Conservation (phyloP, 768 basidiomycete species). For the Sporobolomyces roseus region DNA sequence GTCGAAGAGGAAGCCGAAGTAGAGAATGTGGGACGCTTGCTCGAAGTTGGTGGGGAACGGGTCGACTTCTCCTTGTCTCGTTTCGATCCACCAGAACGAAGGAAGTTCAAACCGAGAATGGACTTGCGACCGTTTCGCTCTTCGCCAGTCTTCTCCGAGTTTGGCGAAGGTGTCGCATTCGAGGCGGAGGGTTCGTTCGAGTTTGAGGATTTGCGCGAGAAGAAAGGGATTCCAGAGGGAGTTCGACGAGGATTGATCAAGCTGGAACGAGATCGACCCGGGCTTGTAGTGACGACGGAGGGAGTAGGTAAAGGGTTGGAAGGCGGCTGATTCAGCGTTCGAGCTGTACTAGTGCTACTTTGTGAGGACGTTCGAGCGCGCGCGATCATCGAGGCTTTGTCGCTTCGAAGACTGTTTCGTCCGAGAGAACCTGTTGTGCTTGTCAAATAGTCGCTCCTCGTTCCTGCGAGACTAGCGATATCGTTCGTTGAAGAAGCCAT, state of each 20-base stretch:
- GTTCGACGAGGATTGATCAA: slow-evolving; percentile 64
- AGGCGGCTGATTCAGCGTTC: slow-evolving; percentile 49
- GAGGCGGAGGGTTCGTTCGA: slow-evolving; percentile 42
- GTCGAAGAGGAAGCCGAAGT: slow-evolving; percentile 4
- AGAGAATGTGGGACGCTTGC: slow-evolving; percentile 10
- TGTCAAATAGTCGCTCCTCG: slow-evolving; percentile 2
- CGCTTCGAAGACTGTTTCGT: slow-evolving; percentile 25
- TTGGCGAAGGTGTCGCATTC: slow-evolving; percentile 58
- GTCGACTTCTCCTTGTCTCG: slow-evolving; percentile 39
- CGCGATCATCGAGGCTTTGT: slow-evolving; percentile 56
- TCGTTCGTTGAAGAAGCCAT: slow-evolving; percentile 39
- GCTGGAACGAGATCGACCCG: slow-evolving; percentile 37
- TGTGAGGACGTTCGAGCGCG: slow-evolving; percentile 50
- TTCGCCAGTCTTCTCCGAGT: slow-evolving; percentile 51
- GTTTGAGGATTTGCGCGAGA: slow-evolving; percentile 76
- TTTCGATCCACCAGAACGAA: slow-evolving; percentile 38
- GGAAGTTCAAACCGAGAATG: slow-evolving; percentile 47
- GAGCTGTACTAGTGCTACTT: slow-evolving; percentile 32
- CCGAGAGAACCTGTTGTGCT: slow-evolving; percentile 29
- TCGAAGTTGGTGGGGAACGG: slow-evolving; percentile 16
- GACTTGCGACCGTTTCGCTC: slow-evolving; percentile 44
- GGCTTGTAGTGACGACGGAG: slow-evolving; percentile 29
- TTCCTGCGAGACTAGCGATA: slow-evolving; percentile 26
- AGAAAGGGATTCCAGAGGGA: slow-evolving; percentile 89
- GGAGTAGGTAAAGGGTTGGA: slow-evolving; percentile 17